A percentile compares a stretch with the other conserved stretches of the same genome.
Conservation (phyloP, 306 rosid species). For the Vachellia pachyceras region DNA sequence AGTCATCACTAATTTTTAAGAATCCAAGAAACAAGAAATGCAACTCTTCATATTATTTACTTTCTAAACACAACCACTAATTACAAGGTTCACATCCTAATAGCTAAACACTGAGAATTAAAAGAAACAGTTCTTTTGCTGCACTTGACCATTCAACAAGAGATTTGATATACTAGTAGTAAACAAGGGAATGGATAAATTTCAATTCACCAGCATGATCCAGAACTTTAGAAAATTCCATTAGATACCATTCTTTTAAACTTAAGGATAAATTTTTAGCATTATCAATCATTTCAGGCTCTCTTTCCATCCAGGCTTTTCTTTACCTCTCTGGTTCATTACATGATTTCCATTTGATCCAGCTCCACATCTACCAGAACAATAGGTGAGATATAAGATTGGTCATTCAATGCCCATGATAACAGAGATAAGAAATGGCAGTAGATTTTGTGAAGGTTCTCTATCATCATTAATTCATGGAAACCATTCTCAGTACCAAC, state of each 20-base stretch:
- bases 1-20: background rate
- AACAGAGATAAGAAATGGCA: background rate
- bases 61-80: background rate
- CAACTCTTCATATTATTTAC: background rate
- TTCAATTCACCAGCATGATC: background rate
- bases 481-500: background rate
- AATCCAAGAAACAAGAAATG: background rate
- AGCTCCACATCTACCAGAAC: slow-evolving; percentile 5
- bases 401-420: background rate
- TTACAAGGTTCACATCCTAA: background rate
- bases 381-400: background rate
- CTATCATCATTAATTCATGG: background rate
- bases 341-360: background rate
- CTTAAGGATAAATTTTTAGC: background rate
- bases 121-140: background rate
- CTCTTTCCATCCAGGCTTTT: background rate
- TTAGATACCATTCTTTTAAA: background rate
- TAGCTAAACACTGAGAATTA: background rate
- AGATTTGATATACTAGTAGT: background rate
- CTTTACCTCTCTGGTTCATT: background rate
- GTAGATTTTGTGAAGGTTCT: background rate
- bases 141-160: background rate
- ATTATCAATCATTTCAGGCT: background rate
- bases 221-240: background rate
- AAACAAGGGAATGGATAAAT: background rate